Base-by-base conservation (phyloP, 768 basidiomycete species). In the Trichaptum fuscoviolaceum region DNA sequence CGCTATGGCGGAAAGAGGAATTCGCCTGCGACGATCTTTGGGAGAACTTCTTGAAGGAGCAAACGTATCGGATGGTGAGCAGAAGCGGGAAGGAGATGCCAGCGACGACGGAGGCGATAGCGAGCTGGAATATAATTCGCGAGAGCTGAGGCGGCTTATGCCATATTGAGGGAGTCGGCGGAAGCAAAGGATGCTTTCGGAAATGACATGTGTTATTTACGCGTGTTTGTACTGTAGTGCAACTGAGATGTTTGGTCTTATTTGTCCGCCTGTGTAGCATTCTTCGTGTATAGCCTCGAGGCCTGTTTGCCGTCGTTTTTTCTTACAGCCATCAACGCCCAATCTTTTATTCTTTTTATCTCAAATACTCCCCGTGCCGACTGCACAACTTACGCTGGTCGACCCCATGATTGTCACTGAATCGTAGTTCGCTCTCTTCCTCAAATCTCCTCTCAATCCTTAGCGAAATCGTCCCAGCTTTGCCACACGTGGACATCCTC, bases 1-100 rank as follows among this genome's bases (percentile, higher is more conserved):
- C 65, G 84, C 84, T 3, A 94, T 94, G 92, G 88, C 82, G 6
- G 92, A 93, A 73, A 78, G 90, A 52, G 88, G 87, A 3, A 71
- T 94, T 25, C 83, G 92, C 60, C 76, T 90, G 73, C 81, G 88
- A 58, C 74, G 76, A 62, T 87, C 84, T 0, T 67, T 93, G 70
- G 90, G 92, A 15, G 87, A 87, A 70, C 77, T 77, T 61, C 58
- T 86, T 57, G 82, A 80, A 24, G 82, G 80, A 9, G 81, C 79
- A 80, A 70, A 70, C 18, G 82, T 80, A 42, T 42, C 23, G 26
- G 26, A 62, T 1, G 79, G 77, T 25, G 66, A 57, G 63, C 58
- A 63, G 69, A 65, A 24, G 27, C 58, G 24, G 60, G 64, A 65
- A 66, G 64, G 65, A 64, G 34, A 60, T 63, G 27, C 67, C n/a